Base-by-base conservation (phyloP, 495 filamentous ascomycete genomes). In the Penicillium nucicola region DNA sequence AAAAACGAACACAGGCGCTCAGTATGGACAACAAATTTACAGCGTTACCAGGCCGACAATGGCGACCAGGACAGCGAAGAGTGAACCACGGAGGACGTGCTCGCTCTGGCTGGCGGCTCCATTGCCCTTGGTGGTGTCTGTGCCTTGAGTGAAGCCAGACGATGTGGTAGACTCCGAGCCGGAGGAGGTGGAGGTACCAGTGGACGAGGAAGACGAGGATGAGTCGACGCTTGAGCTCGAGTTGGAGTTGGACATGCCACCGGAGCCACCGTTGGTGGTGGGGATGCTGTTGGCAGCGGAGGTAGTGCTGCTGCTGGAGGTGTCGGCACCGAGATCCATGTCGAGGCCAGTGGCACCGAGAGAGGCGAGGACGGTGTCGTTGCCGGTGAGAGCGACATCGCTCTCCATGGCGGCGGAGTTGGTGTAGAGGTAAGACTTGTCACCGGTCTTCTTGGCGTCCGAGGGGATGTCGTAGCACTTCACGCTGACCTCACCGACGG, bases 381-480 rank as follows among this genome's bases (percentile, higher is more conserved):
- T 84, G 71, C 89, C 71, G 58, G 85, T 84, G 61, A 90, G 82
- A 34, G 83, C 76, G 42, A 97, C 77, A 10, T 89, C 87, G 71
- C 82, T 70, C 68, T 96, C 88, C 28, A 87, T 79, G 43, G 79
- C 90, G 1, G 72, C 62, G 14, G 66, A 64, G 60, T 81, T 65
- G 56, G 81, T 84, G 74, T 89, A 96, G 52, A 84, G 76, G 75
- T 98, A 98, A 20, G 86, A 84, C 45, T 77, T 80, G 53, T 69
- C 65, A 44, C 84, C 86, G 14, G 55, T 58, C 40, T 76, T 77
- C 61, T 82, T 84, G 45, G 82, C 82, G 37, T 80, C 84, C 12
- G 66, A 65, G 12, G 85, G 83, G 15, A 89, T 78, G 53, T 89
- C 72, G 73, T 89, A 97, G 85, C 93, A 98, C 48, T 89, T 65